These are phyloP conservation scores for Silene coronaria DNA, from an alignment of 179 eudicot species.

Conservation along the genomic window DNA sequence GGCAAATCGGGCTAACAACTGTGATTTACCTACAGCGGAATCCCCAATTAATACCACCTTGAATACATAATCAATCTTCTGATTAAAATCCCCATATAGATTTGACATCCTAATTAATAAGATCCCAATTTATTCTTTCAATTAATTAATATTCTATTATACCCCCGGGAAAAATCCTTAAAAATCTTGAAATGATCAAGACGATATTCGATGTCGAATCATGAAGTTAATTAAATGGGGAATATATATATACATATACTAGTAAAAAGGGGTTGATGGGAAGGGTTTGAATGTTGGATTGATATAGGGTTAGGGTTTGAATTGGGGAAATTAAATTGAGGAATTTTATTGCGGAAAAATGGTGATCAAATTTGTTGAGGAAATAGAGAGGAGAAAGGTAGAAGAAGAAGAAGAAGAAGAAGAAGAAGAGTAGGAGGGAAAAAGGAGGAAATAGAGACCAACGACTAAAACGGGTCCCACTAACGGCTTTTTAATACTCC, in stretches of 20 bases:
- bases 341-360: background rate
- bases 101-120: slow-evolving; percentile 42
- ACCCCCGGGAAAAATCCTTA: background rate
- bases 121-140: background rate
- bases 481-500: slow-evolving; percentile 31
- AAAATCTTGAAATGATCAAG: background rate
- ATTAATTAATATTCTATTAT: no score
- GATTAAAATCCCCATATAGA: slow-evolving; percentile 47
- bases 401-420: no score
- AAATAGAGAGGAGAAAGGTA: background rate
- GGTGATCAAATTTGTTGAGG: slow-evolving; percentile 10
- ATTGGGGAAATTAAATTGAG: background rate
- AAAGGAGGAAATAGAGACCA: slow-evolving; percentile 11
- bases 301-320: slow-evolving; percentile 26
- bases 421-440: background rate
- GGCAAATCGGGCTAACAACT: slow-evolving; percentile 60
- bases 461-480: slow-evolving; percentile 41
- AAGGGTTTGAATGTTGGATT: background rate
- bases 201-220: background rate
- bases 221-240: background rate
- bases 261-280: background rate
- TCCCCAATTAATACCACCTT: slow-evolving; percentile 73
- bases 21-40: slow-evolving; percentile 75
- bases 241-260: no score
- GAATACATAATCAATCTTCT: slow-evolving; percentile 68